phyloP scores from a whole-genome alignment of 2,329 filamentous ascomycete genomes.

The Fusarium marasasianum region DNA sequence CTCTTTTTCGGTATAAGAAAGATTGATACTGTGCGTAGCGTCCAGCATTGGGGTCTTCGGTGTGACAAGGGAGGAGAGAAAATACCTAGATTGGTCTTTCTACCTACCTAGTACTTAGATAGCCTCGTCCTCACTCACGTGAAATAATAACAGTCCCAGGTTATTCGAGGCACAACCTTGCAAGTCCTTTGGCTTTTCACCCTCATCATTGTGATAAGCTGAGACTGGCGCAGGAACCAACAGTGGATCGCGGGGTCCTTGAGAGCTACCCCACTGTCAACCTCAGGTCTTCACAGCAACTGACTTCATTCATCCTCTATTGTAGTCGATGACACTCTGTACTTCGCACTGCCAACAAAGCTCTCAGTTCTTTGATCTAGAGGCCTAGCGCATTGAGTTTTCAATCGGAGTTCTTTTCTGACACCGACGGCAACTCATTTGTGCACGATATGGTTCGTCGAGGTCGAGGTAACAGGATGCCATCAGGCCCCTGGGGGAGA shows the following conservation, averaged over 20 bases:
- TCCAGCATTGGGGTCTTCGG: background rate
- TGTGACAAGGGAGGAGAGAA: background rate
- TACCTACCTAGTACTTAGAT: too few relatives aligned
- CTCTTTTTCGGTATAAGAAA: background rate
- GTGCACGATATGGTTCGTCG: conserved; percentile 42
- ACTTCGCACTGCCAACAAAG: background rate
- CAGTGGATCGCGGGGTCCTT: conserved; percentile 27
- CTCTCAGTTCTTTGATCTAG: background rate
- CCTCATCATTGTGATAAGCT: background rate
- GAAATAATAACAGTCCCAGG: background rate
- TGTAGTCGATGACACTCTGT: background rate
- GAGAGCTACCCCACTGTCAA: conserved; percentile 28
- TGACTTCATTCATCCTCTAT: conserved; percentile 9
- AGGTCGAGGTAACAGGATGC: conserved; percentile 46
- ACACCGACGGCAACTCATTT: background rate
- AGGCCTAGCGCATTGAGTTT: background rate
- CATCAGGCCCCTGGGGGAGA: conserved; percentile 71
- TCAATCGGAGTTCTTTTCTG: background rate
- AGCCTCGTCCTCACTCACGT: background rate
- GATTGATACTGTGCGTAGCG: background rate
- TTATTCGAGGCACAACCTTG: too few relatives aligned
- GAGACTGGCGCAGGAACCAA: conserved; percentile 20
- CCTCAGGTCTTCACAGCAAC: conserved; percentile 17
- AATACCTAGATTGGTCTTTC: background rate
- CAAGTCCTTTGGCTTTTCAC: background rate